phyloP scores from a whole-genome alignment of 2,329 filamentous ascomycete species.

The Cercospora nicotianae region DNA sequence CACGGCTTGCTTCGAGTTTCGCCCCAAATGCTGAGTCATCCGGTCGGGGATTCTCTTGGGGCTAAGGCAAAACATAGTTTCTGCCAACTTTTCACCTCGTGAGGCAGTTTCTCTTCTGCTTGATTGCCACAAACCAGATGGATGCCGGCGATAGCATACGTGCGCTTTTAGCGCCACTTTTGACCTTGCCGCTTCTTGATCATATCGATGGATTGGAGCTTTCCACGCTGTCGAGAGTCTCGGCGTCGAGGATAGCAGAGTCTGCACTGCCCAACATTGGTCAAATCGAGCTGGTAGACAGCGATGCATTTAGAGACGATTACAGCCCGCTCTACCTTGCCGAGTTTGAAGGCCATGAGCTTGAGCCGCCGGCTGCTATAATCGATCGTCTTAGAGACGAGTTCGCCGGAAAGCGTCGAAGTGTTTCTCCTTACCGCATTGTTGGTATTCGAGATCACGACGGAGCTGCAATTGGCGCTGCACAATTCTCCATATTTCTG shows the following conservation, averaged over 20 bases:
- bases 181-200: conserved; percentile 11
- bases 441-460: conserved; percentile 25
- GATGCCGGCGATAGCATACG: neutral
- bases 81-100: neutral
- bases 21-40: neutral
- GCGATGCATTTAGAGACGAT: conserved; percentile 13
- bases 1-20: neutral
- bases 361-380: conserved; percentile 27
- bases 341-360: conserved; percentile 26
- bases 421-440: conserved; percentile 25
- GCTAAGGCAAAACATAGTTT: neutral
- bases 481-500: conserved; percentile 30
- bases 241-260: conserved; percentile 13
- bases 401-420: conserved; percentile 15
- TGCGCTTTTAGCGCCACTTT: conserved; percentile 1
- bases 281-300: conserved; percentile 26
- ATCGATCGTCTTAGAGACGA: conserved; percentile 22
- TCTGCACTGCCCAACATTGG: conserved; percentile 25
- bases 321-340: conserved; percentile 26
- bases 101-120: neutral
- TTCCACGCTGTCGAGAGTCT: conserved; percentile 18
- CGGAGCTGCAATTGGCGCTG: conserved; percentile 26
- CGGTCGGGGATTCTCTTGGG: neutral
- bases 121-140: neutral
- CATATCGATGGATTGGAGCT: conserved; percentile 17